Base-by-base conservation (phyloP, 371 early-diverging fungal species). In the Apophysomyces variabilis region DNA sequence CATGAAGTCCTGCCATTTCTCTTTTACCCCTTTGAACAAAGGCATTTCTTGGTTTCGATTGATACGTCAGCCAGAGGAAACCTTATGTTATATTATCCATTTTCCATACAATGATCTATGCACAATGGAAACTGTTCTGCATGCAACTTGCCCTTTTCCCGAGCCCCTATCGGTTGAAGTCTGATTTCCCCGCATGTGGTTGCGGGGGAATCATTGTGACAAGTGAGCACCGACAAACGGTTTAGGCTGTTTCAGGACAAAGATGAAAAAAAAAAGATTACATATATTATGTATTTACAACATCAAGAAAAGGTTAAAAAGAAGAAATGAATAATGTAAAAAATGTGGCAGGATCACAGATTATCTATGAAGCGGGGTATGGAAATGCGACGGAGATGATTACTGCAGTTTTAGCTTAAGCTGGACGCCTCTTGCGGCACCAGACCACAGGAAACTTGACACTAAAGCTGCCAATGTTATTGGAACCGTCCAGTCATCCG, bases 401-500 rank as follows among this genome's bases (percentile, higher is more conserved):
- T 56, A 71, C 36, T 70, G 65, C 38, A 74, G 63, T 32, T 75
- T 71, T 12, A 76, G 60, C 44, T 73, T 73, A 61, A 77, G 47
- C 60, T 77, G 73, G 4, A 77, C 62, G 21, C 69, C 72, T 62
- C 68, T 64, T 21, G 73, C 71, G 14, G 73, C 71, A 44, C 78
- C 79, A 8, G 75, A 72, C 77, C 79, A 80, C 16, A 83, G 66
- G 63, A 80, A 79, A 1, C 75, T 66, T 14, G 78, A 78, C 32
- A 79, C 79, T 39, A 80, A 62, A 26, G 73, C 74, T 7, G 80
- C 79, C 41, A 83, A 60, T 12, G 80, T 76, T 45, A 83, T 72
- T 6, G 84, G 84, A 8, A 80, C 65, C 7, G 79, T 83, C 84
- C 84, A 83, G 43, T 83, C 84, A 64, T 83, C 84, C 0, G 80